These are phyloP conservation scores for Fusarium nanum DNA, from an alignment of 2,329 filamentous ascomycete genomes.

Conservation along the genomic window DNA sequence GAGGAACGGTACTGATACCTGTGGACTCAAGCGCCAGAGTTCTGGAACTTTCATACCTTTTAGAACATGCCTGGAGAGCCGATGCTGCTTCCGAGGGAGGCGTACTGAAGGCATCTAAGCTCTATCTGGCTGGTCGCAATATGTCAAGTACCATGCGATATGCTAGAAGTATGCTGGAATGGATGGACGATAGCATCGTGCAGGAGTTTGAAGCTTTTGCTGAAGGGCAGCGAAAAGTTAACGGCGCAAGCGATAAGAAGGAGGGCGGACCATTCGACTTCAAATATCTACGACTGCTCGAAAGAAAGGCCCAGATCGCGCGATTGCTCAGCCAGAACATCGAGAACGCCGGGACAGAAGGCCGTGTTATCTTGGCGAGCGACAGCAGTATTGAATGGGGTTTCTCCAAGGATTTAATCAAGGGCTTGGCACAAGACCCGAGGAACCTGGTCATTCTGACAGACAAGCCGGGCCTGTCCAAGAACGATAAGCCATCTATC, in stretches of 20 bases:
- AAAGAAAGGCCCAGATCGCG: constrained; percentile 83
- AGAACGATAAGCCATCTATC: constrained; percentile 64
- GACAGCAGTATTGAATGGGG: constrained; percentile 95
- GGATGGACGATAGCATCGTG: constrained; percentile 98
- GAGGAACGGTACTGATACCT: constrained; percentile 92
- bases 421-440: constrained; percentile 77
- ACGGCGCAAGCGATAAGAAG: constrained; percentile 62
- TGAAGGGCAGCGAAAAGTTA: constrained; percentile 61
- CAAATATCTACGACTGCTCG: constrained; percentile 83
- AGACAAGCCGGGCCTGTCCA: constrained; percentile 69
- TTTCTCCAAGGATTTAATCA: constrained; percentile 85
- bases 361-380: constrained; percentile 88
- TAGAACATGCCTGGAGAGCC: constrained; percentile 90
- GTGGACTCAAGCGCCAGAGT: constrained; percentile 96
- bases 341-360: constrained; percentile 58
- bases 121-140: constrained; percentile 89
- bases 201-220: constrained; percentile 86
- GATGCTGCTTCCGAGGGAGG: constrained; percentile 66
- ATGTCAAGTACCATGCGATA: constrained; percentile 90
- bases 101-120: constrained; percentile 64
- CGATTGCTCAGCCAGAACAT: constrained; percentile 67
- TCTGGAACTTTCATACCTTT: constrained; percentile 87
- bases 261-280: constrained; percentile 87
- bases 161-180: constrained; percentile 95
- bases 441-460: constrained; percentile 90